Evolutionary conservation across 805 yeast genomes (phyloP).

Genomic region (Priceomyces melissophilus): DNA sequence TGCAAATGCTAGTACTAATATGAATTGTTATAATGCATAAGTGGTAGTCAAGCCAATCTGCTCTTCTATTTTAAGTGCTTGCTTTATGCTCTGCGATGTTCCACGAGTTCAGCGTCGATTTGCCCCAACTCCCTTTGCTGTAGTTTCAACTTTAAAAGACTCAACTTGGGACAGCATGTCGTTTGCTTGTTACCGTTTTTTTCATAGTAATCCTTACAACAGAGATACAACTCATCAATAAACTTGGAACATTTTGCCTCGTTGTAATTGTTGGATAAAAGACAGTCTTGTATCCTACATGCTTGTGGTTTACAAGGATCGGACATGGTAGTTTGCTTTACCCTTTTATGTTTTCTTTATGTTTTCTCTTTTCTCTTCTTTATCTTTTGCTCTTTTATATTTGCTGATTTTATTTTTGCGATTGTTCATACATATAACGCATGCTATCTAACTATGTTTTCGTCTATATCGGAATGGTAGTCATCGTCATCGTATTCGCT

Average conservation of each 20-base stretch:
- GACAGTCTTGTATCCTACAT: slow-evolving; percentile 80
- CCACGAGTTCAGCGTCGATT: slow-evolving; percentile 54
- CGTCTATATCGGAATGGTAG: slow-evolving; percentile 54
- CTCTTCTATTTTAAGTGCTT: background rate
- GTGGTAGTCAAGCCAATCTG: no score
- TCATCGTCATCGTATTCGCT: slow-evolving; percentile 54
- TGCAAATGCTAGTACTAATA: no score
- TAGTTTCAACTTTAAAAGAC: slow-evolving; percentile 57
- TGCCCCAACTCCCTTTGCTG: slow-evolving; percentile 57
- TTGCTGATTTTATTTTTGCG: no score
- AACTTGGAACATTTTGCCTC: slow-evolving; percentile 70
- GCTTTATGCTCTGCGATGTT: slow-evolving; percentile 11
- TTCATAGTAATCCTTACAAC: slow-evolving; percentile 67
- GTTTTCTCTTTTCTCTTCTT: no score
- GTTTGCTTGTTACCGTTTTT: slow-evolving; percentile 61
- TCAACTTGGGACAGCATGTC: slow-evolving; percentile 76
- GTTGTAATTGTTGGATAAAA: slow-evolving; percentile 57
- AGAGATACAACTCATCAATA: slow-evolving; percentile 69
- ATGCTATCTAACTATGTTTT: slow-evolving; percentile 10
- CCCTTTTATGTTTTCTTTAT: no score
- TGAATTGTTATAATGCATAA: no score
- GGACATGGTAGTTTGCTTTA: no score
- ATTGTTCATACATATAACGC: no score
- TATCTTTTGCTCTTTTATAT: no score
- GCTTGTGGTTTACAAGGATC: slow-evolving; percentile 75